Evolutionary conservation across 2,329 filamentous ascomycete species (phyloP), one percentile per base, ranked within the genome.

Genomic region (Arthrobotrys megalospora): DNA sequence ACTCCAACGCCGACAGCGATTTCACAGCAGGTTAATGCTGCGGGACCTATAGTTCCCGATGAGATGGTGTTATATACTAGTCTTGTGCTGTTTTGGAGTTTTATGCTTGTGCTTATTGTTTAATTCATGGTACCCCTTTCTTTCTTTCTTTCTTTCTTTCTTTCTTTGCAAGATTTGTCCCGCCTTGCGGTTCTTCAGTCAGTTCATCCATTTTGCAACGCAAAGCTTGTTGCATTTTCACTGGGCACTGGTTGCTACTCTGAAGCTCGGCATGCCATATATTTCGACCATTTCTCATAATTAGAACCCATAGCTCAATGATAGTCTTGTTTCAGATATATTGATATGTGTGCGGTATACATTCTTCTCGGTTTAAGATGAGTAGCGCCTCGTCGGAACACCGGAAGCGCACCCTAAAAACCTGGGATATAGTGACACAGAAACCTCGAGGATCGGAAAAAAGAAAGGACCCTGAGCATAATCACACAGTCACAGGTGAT

Each of bases 1-100:
- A 78, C 75, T 7, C 67, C 75, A 4, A 7, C 36, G 19, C 75
- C 75, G 14, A 78, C 75, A 7, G 62, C n/a, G 6, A 19, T 67
- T 16, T 19, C 60, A 5, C 24, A 64, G 10, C 60, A 67, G 28
- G 24, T 67, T 5, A 78, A 50, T 34, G 12, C 21, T 28, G 53
- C 63, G 10, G 43, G 43, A 7, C 65, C 41, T 8, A 16, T 21
- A n/a, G 21, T 52, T n/a, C 36, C 55, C 11, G n/a, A 64, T 6
- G 24, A 43, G 5, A n/a, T 24, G 6, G 19, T 69, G 8, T 16
- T 71, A 12, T 71, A 62, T 32, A 66, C 66, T 50, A 32, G 55
- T 5, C 47, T 75, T 4, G 50, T 53, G 3, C n/a, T 75, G 14
- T 55, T 77, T 36, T 77, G 73, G 65, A 53, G 58, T 38, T 38